Base-by-base conservation (phyloP, 202 grass and related monocot genomes). In the Elaeis oleifera region DNA sequence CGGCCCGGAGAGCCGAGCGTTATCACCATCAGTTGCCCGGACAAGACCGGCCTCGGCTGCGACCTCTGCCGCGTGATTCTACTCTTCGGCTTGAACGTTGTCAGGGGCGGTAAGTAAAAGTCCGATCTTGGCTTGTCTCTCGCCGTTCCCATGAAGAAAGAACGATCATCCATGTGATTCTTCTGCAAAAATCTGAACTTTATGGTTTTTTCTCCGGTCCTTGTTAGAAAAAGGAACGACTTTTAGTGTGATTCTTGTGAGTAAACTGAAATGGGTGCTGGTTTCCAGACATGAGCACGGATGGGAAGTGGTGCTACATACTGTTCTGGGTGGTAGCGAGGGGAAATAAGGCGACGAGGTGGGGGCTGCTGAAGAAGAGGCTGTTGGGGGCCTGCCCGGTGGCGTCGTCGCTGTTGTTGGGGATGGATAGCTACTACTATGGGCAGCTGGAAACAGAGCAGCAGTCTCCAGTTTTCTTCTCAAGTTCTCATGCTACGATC, bases 221-320 rank as follows among this genome's bases (percentile, higher is more conserved):
- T 44, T 0, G 36, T 44, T 9, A 14, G 3, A 13, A 9, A 13
- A 44, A 44, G 36, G 11, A 13, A 44, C 36, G 11, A 44, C 1
- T 44, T 44, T 44, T 44, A 13, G 9, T 13, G 36, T 13, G 36
- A 44, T 44, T 44, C 8, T 44, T 44, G 2, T 3, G 36, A 44
- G 11, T 9, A 44, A 14, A 44, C 36, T 44, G 36, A 44, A 44
- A 44, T 58, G 25, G 16, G 18, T 69, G 36, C 21, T 36, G 5
- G 49, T 20, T 60, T 51, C 19, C 65, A 84, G 89, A 95, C 71
- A 68, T 95, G 79, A 95, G 76, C 76, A 95, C 89, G 9, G 89
- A 95, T 65, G 89, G 85, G 5, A 78, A 60, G 59, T 95, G 85
- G 84, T 95, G 89, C 74, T 95, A 89, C 76, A 76, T 95, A 57